A percentile compares a stretch with the other conserved stretches of the same genome.
Evolutionary conservation across 1,139 yeast species (phyloP).

Genomic region (Geotrichum australiense): DNA sequence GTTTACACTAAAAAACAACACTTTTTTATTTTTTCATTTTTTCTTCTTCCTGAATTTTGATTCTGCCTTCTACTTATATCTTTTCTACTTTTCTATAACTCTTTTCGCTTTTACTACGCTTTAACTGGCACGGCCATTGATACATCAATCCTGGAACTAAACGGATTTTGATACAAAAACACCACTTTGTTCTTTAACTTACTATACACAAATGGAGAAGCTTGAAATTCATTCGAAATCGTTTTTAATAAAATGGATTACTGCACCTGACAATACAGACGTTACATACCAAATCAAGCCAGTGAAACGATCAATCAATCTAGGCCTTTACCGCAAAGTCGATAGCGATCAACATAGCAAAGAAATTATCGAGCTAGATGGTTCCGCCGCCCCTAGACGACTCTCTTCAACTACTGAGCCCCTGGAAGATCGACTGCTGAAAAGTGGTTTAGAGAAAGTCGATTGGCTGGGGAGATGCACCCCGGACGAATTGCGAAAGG

Average conservation of each 20-base stretch:
- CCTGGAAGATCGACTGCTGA: slow-evolving; percentile 31
- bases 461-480: slow-evolving; percentile 34
- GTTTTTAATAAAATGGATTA: slow-evolving; percentile 85
- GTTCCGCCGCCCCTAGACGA: background rate
- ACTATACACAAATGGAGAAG: slow-evolving; percentile 54
- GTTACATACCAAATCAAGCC: slow-evolving; percentile 83
- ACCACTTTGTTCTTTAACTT: background rate
- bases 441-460: slow-evolving; percentile 33
- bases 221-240: slow-evolving; percentile 85
- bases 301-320: slow-evolving; percentile 61
- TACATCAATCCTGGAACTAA: too few relatives aligned
- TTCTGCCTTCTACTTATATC: background rate
- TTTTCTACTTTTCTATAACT: background rate
- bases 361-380: slow-evolving; percentile 4
- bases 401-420: slow-evolving; percentile 10
- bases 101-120: background rate
- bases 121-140: background rate
- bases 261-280: slow-evolving; percentile 57
- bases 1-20: too few relatives aligned
- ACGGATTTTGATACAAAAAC: too few relatives aligned
- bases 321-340: slow-evolving; percentile 2
- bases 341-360: background rate
- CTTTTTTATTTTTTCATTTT: background rate
- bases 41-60: background rate
- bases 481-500: slow-evolving; percentile 41